Evolutionary conservation across 441 rosid species (phyloP).

Genomic region (Pelargonium australe): DNA sequence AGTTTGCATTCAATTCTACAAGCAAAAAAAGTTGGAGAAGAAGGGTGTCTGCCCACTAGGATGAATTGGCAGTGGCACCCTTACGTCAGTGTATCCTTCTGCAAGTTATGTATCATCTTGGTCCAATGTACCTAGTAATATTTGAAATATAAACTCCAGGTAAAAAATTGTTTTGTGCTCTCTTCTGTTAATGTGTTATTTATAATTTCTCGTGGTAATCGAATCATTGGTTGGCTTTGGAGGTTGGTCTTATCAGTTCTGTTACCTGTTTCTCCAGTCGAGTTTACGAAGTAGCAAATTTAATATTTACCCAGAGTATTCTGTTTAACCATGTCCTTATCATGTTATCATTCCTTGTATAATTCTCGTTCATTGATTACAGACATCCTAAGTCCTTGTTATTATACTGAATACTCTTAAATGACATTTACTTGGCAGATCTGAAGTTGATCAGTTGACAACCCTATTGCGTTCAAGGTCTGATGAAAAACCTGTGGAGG

Average conservation of each 20-base stretch:
- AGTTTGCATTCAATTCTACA: background rate
- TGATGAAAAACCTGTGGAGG: conserved; percentile 34
- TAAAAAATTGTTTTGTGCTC: background rate
- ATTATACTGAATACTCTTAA: background rate
- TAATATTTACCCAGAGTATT: background rate
- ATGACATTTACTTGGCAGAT: conserved; percentile 37
- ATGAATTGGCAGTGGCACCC: conserved; percentile 1
- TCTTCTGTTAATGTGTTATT: background rate
- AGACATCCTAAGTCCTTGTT: background rate
- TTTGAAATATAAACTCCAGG: background rate
- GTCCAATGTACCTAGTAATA: background rate
- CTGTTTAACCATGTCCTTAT: background rate
- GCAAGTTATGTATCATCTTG: background rate
- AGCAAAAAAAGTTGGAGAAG: too few species aligned
- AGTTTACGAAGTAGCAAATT: background rate
- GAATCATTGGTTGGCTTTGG: background rate
- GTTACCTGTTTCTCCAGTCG: background rate
- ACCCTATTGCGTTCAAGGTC: conserved; percentile 58
- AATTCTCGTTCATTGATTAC: background rate
- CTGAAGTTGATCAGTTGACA: conserved; percentile 78
- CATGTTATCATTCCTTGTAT: background rate
- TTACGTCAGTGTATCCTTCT: background rate
- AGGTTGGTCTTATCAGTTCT: background rate
- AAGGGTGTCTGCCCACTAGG: background rate
- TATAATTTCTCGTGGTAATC: background rate